Evolutionary conservation across 768 basidiomycete species (phyloP).

Genomic region (Antrodiella citrinella): DNA sequence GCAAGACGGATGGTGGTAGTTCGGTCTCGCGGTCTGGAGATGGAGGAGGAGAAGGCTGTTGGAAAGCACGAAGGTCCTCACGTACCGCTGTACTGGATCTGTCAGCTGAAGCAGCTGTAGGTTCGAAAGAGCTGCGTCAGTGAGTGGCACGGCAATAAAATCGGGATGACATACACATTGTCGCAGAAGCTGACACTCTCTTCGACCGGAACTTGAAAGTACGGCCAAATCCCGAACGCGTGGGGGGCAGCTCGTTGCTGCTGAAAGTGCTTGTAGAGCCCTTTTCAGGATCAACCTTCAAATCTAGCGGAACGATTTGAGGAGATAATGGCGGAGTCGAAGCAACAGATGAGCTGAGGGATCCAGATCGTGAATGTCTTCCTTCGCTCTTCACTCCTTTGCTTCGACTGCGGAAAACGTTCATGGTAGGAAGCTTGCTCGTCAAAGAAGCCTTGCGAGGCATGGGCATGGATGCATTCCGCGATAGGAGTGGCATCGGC

Average conservation of each 20-base stretch:
- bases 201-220: background rate
- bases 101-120: background rate
- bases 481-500: background rate
- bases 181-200: background rate
- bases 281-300: background rate
- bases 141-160: too few species aligned
- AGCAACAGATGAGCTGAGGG: background rate
- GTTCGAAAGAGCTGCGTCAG: background rate
- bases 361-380: background rate
- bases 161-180: background rate
- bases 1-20: background rate
- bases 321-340: slow-evolving; percentile 1
- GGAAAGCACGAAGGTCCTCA: background rate
- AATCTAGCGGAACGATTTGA: background rate
- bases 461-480: background rate
- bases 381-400: background rate
- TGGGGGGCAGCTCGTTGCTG: background rate
- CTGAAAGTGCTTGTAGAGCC: background rate
- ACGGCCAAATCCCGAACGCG: background rate
- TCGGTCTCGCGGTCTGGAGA: background rate
- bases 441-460: background rate
- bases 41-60: background rate
- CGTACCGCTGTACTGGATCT: background rate
- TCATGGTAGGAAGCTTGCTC: background rate
- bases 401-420: background rate